Evolutionary conservation across 2,329 filamentous ascomycete species (phyloP).

Genomic region (Aureobasidium sp.): DNA sequence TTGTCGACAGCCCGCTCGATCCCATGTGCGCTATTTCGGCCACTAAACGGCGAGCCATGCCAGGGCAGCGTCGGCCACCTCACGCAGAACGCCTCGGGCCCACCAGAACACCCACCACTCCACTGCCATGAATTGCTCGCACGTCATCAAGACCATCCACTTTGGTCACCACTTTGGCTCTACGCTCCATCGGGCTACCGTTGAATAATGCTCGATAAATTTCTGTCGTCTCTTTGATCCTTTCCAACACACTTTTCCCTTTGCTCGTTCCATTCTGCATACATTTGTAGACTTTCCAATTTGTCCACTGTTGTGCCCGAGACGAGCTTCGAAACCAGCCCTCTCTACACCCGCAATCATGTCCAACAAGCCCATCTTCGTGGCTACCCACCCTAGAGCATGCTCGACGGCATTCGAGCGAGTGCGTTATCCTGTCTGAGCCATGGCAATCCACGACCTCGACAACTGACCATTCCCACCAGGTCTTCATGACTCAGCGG

Average conservation of each 20-base stretch:
- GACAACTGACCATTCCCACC: conserved; percentile 12
- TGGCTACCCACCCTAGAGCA: conserved; percentile 86
- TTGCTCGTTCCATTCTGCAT: conserved; percentile 13
- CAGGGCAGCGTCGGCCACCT: conserved; percentile 8
- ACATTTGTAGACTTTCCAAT: conserved; percentile 15
- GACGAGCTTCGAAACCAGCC: not conserved
- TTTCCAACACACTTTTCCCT: not conserved
- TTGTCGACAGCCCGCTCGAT: not conserved
- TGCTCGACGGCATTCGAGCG: conserved; percentile 97
- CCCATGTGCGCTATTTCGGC: conserved; percentile 1
- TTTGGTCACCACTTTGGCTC: conserved; percentile 8
- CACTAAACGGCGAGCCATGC: conserved; percentile 12
- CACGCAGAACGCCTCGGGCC: conserved; percentile 3
- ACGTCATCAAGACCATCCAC: conserved; percentile 6
- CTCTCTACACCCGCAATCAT: conserved; percentile 38
- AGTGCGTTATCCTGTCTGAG: conserved; percentile 45
- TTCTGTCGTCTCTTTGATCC: conserved; percentile 1
- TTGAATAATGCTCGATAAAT: conserved; percentile 9
- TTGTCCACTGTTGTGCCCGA: not conserved
- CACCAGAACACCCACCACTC: conserved; percentile 2
- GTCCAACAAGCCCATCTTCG: conserved; percentile 78
- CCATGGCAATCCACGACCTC: not conserved
- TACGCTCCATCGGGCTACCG: conserved; percentile 9
- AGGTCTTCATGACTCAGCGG: conserved; percentile 95
- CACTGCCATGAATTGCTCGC: not conserved